phyloP scores from a whole-genome alignment of 2,329 filamentous ascomycete species.

The Colletotrichum trifolii region DNA sequence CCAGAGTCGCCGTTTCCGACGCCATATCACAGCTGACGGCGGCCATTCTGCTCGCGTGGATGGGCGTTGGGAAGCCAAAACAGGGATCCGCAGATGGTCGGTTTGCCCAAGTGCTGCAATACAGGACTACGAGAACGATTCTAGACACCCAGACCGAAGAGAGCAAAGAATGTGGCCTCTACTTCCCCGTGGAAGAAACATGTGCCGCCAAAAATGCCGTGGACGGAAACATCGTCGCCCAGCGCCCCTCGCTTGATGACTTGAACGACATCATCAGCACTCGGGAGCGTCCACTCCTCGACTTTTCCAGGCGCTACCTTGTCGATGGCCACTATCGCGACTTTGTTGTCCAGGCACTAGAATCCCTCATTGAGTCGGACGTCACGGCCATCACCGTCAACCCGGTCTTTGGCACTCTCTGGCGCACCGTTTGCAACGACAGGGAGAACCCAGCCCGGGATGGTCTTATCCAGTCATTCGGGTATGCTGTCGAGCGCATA shows the following conservation, averaged over 20 bases:
- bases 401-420: conserved; percentile 61
- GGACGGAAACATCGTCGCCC: conserved; percentile 33
- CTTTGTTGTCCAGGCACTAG: conserved; percentile 52
- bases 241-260: conserved; percentile 37
- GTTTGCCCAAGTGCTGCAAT: conserved; percentile 10
- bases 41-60: conserved; percentile 55
- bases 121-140: neutral
- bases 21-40: conserved; percentile 55
- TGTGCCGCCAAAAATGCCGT: neutral
- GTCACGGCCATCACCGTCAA: conserved; percentile 58
- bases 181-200: conserved; percentile 6
- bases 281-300: conserved; percentile 41
- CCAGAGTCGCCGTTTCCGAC: conserved; percentile 33
- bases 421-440: conserved; percentile 61
- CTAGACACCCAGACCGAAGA: conserved; percentile 9
- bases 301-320: conserved; percentile 54
- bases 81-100: conserved; percentile 4
- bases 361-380: conserved; percentile 55
- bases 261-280: conserved; percentile 41
- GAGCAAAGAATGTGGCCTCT: neutral
- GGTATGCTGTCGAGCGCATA: conserved; percentile 51
- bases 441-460: conserved; percentile 53
- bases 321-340: conserved; percentile 50
- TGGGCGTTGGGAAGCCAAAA: conserved; percentile 49
- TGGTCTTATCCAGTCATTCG: conserved; percentile 54